Base-by-base conservation (phyloP, 495 filamentous ascomycete genomes). In the Gamarada debralockiae region DNA sequence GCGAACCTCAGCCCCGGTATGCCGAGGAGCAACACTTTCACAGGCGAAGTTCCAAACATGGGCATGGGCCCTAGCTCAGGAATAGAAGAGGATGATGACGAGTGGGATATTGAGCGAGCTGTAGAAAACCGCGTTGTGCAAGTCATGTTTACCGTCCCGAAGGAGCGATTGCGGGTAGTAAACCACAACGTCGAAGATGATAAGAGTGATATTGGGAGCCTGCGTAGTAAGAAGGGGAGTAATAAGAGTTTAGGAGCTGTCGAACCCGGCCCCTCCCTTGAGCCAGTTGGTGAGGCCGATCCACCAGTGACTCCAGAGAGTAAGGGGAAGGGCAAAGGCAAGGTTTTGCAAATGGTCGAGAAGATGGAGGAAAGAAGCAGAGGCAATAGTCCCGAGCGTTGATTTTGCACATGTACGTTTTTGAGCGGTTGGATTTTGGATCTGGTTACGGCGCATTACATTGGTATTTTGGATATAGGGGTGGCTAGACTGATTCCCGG, bases 91-190 rank as follows among this genome's bases (percentile, higher is more conserved):
- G 65, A 65, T 0, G 74, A 74, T 1, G 84, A 87, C 13, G 85
- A 95, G 44, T 96, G 92, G 91, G 92, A 96, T 62, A 79, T 96
- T 29, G 92, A 97, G 65, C 79, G 79, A 39, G 89, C 89, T 5
- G 86, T 87, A 1, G 84, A 92, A 67, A 80, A 78, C 45, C 67
- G 90, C 38, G 77, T 89, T 14, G 92, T 97, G 53, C 92, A 97
- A 70, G 80, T 95, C 55, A 95, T 95, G 73, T 97, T 95, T 67
- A 95, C 91, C 1, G 89, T 95, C 51, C 92, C 92, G 42, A 86
- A 82, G 65, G 85, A 90, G 70, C 81, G 77, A 65, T 64, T 97
- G 58, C 74, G 92, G 44, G 90, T 97, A 12, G 91, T 96, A 8
- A 97, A 97, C 70, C 59, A 60, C 34, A 59, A 60, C 50, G 27